phyloP scores from a whole-genome alignment of 1,284 basidiomycete genomes.

The Vanrija sp. region DNA sequence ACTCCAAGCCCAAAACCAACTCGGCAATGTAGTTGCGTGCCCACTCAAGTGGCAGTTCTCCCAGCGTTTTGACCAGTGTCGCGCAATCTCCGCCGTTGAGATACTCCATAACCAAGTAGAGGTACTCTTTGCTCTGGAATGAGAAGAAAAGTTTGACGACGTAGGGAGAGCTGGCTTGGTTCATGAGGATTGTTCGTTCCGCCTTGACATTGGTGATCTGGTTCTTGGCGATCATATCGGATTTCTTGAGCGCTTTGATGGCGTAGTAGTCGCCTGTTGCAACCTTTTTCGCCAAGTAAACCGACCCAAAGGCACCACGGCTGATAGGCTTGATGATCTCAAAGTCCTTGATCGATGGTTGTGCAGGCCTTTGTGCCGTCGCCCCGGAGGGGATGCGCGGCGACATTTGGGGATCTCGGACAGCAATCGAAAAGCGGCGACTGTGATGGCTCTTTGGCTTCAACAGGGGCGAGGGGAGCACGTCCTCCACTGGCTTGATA shows the following conservation, averaged over 20 bases:
- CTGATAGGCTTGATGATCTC: constrained; percentile 99
- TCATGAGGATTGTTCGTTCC: constrained; percentile 99
- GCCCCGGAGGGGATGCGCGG: constrained; percentile 72
- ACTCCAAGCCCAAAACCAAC: constrained; percentile 89
- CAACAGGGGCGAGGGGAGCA: constrained; percentile 20
- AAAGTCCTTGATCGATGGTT: constrained; percentile 97
- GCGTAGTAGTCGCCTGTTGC: constrained; percentile 98
- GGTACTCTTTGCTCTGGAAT: constrained; percentile 92
- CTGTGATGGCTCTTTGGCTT: constrained; percentile 24
- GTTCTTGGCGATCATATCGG: constrained; percentile 99
- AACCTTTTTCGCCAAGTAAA: constrained; percentile 97
- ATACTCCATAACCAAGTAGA: constrained; percentile 99
- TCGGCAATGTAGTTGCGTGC: constrained; percentile 94
- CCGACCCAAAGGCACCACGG: constrained; percentile 97
- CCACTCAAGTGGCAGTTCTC: constrained; percentile 92
- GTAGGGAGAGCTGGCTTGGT: constrained; percentile 98
- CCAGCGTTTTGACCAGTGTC: constrained; percentile 92
- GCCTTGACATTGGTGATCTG: constrained; percentile 99
- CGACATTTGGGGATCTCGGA: constrained; percentile 64
- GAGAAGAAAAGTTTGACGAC: constrained; percentile 98
- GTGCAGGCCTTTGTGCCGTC: constrained; percentile 64
- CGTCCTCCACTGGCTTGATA: no score
- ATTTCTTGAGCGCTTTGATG: constrained; percentile 98
- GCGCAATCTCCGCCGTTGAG: constrained; percentile 96
- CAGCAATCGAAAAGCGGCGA: constrained; percentile 22